Base-by-base conservation (phyloP, 192 early-diverging fungal genomes). In the Backusella australiensis region DNA sequence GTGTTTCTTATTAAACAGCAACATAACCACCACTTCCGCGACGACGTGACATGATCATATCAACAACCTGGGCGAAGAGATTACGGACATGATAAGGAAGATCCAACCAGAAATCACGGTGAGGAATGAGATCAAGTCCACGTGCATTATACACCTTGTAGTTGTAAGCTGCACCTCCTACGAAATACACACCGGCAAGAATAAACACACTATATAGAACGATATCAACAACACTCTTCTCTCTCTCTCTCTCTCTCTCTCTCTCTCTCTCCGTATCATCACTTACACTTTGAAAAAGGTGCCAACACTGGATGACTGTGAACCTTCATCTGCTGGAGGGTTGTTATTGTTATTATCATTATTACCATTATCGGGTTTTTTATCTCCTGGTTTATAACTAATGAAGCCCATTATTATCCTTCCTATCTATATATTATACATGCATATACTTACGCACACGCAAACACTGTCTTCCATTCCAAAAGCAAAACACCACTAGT, bases 11-110 rank as follows among this genome's bases (percentile, higher is more conserved):
- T 71, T 78, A 82, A 26, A 82, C 81, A 14, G 81, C 56, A 42
- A 82, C 81, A 78, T 82, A 82, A 15, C 81, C 80, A 34, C 76
- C 81, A 71, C 81, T 72, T 21, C 77, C 77, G 52, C 77, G 56
- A 59, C 75, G 73, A 34, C 73, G 80, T 21, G 73, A 72, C 38
- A 59, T 72, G 65, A 78, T 69, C 19, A 75, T 65, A 38, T 82
- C 81, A 23, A 76, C 63, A 26, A 78, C 49, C 32, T 78, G 76
- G 53, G 77, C 72, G 34, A 82, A 69, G 4, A 76, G 36, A 23
- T 82, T 34, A n/a, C 56, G 39, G 73, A 71, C 71, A 44, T 74
- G 75, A 81, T 73, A 77, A 34, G 74, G 77, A 26, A 82, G 44
- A 42, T 76, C 81, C 3, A 75, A 65, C 81, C 81, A 78, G 34